Evolutionary conservation across 148 eudicot species (phyloP).

Genomic region (Hydrangea macrophylla): DNA sequence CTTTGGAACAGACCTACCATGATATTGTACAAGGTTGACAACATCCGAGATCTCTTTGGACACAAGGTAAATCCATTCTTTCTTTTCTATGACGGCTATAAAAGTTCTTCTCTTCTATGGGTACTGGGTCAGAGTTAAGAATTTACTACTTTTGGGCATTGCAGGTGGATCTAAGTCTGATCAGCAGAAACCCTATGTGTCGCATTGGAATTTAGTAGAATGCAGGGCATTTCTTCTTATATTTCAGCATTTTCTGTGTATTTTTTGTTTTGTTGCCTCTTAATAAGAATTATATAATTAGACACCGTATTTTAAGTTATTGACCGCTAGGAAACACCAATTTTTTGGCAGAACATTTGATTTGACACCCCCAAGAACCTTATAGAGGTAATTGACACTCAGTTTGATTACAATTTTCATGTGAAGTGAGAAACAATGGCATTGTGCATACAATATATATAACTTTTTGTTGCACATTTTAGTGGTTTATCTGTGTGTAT

Average conservation of each 20-base stretch:
- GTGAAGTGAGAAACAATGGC: no score
- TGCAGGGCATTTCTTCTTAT: neutral
- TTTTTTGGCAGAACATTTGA: neutral
- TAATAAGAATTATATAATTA: neutral
- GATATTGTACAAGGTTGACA: slow-evolving; percentile 79
- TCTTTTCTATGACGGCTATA: neutral
- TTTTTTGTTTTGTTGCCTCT: no score
- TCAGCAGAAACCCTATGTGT: slow-evolving; percentile 73
- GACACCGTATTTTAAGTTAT: neutral
- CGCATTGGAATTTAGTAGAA: slow-evolving; percentile 53
- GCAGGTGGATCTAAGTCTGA: slow-evolving; percentile 81
- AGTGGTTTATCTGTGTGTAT: no score
- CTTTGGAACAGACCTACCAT: slow-evolving; percentile 65
- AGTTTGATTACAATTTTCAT: no score
- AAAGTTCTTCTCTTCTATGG: neutral
- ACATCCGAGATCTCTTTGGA: slow-evolving; percentile 87
- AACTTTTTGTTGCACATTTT: no score
- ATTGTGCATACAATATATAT: no score
- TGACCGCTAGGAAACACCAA: neutral
- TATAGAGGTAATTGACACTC: no score
- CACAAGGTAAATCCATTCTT: slow-evolving; percentile 59
- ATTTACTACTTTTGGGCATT: slow-evolving; percentile 9
- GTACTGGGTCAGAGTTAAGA: neutral
- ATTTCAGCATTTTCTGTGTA: neutral
- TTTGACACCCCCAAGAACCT: no score